Base-by-base conservation (phyloP, 192 early-diverging fungal genomes). In the Dissophora globulifera region DNA sequence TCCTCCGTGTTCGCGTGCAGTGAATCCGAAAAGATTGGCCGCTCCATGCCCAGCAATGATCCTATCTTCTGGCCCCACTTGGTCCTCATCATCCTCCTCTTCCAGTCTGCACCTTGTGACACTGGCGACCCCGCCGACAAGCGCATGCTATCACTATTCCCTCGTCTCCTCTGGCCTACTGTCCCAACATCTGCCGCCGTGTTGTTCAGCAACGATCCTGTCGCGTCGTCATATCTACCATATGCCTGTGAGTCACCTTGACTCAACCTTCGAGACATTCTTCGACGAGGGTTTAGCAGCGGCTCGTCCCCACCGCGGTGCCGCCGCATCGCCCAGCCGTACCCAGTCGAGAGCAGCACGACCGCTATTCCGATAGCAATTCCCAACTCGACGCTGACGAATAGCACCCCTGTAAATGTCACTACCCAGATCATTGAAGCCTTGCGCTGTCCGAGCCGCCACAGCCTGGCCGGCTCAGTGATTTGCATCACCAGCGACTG, bases 401-500 rank as follows among this genome's bases (percentile, higher is more conserved):
- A 50, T 35, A 66, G 29, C 10, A 67, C 72, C 13, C 50, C 63
- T 8, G 48, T 20, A 45, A 76, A 67, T 1, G 72, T 75, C 0
- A 60, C 62, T 2, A 26, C 54, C 70, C 70, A 75, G n/a, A 75
- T 75, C 2, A 75, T 0, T 17, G 62, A 17, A 0, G 57, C 70
- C 56, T 75, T 75, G 9, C 33, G 62, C 25, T 75, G 70, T 16
- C 70, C 70, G 11, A 75, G 26, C 30, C 70, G 56, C 70, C 70
- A 75, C 16, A 75, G 70, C 32, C 66, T 75, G 29, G 66, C 6
- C 3, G 70, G 70, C 23, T 75, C 70, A 0, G 49, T 65, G 19
- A 75, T 75, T 29, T 75, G 70, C 72, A 76, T 76, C 19, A 76
- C 26, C 15, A 76, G 31, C 1, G 72, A 76, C 58, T 76, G 72